Percentiles rank a stretch among this genome's conserved stretches.
These are phyloP conservation scores for Mycena indigotica DNA, from an alignment of 768 basidiomycete species.

Conservation along the genomic window DNA sequence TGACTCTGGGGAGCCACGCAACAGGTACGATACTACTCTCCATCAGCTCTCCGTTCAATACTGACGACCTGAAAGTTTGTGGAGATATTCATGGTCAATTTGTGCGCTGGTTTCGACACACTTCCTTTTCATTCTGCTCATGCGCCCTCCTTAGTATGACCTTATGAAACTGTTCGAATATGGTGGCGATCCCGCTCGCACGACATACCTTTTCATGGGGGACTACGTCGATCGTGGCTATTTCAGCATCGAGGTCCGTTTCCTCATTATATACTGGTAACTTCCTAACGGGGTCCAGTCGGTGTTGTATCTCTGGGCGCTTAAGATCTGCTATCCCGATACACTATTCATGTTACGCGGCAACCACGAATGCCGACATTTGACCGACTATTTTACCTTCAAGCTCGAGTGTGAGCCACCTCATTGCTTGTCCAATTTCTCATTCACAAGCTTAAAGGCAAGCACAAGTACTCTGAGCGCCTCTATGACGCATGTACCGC, in stretches of 20 bases:
- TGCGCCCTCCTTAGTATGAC: constrained; percentile 61
- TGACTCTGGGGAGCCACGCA: constrained; percentile 96
- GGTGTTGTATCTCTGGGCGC: constrained; percentile 94
- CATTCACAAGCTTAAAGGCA: constrained; percentile 55
- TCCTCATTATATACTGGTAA: not conserved
- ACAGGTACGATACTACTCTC: constrained; percentile 63
- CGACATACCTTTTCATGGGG: constrained; percentile 87
- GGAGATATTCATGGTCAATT: constrained; percentile 99
- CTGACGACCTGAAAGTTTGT: constrained; percentile 60
- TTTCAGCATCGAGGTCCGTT: constrained; percentile 78
- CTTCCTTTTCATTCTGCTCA: constrained; percentile 4
- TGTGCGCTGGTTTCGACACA: constrained; percentile 48
- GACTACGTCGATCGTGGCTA: constrained; percentile 94
- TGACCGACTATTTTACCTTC: constrained; percentile 97
- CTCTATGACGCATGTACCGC: constrained; percentile 99
- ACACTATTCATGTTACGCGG: constrained; percentile 95
- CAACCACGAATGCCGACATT: constrained; percentile 96
- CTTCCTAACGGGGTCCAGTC: constrained; percentile 55
- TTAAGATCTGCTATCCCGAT: constrained; percentile 99
- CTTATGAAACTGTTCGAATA: constrained; percentile 95
- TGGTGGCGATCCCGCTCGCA: constrained; percentile 88
- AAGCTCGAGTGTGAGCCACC: constrained; percentile 89
- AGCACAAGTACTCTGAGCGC: constrained; percentile 97
- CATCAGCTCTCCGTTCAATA: constrained; percentile 1
- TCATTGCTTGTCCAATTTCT: not conserved